phyloP scores from a whole-genome alignment of 1,284 basidiomycete genomes.

The Trametes hirsuta region DNA sequence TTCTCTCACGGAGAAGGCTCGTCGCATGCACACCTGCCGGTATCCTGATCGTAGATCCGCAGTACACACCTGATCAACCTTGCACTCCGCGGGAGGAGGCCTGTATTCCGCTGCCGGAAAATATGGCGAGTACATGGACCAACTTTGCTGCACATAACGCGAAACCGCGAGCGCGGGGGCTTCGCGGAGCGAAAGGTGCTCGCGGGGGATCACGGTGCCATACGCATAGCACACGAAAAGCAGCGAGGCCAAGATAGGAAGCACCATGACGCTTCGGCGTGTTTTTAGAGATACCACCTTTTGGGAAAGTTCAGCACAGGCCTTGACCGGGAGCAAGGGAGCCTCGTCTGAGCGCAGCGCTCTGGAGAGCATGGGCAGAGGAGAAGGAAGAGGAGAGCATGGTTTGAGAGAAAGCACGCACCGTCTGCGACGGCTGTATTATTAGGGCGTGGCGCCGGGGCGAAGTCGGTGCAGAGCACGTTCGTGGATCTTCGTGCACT shows the following conservation, averaged over 20 bases:
- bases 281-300: not conserved
- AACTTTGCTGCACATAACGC: conserved; percentile 36
- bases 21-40: not conserved
- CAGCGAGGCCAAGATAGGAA: conserved; percentile 6
- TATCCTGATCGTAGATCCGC: not conserved
- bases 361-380: not conserved
- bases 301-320: not conserved
- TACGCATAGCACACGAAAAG: conserved; percentile 18
- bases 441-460: not conserved
- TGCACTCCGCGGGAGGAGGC: conserved; percentile 51
- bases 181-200: not conserved
- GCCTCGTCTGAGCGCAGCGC: not conserved
- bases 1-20: not conserved
- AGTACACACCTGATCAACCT: conserved; percentile 54
- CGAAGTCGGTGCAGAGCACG: not conserved
- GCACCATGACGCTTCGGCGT: not conserved
- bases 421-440: not conserved
- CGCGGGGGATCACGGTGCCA: not conserved
- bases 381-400: not conserved
- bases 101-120: conserved; percentile 52
- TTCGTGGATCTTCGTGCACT: not conserved
- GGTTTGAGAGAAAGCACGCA: not conserved
- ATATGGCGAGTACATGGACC: conserved; percentile 67
- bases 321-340: not conserved
- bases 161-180: conserved; percentile 5